Conservation (phyloP, 306 rosid species). For the Cicer yamashitae region DNA sequence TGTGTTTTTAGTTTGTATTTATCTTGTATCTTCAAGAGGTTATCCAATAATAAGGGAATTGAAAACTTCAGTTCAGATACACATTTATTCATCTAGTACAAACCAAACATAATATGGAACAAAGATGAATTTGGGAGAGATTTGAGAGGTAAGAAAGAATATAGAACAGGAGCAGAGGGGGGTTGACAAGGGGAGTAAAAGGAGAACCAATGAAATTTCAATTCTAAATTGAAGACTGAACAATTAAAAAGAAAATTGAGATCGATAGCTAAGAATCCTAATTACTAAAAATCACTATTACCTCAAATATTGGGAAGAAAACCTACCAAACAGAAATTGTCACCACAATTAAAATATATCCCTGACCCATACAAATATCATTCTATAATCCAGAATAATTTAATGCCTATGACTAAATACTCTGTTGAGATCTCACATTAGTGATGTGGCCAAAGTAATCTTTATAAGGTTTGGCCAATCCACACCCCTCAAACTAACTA, state of each 20-base stretch:
- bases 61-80: too few species aligned
- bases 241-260: not conserved
- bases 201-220: constrained; percentile 3
- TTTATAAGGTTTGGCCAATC: not conserved
- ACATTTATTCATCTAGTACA: not conserved
- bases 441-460: not conserved
- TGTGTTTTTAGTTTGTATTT: not conserved
- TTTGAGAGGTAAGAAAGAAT: constrained; percentile 14
- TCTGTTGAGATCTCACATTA: not conserved
- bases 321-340: not conserved
- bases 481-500: not conserved
- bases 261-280: constrained; percentile 21
- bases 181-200: not conserved
- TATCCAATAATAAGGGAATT: too few species aligned
- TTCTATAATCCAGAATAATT: not conserved
- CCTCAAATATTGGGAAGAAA: constrained; percentile 5
- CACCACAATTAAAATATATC: not conserved
- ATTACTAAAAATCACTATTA: constrained; percentile 16
- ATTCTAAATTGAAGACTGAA: constrained; percentile 17
- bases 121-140: constrained; percentile 6
- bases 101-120: constrained; percentile 1
- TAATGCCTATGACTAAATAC: constrained; percentile 16
- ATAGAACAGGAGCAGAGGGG: not conserved
- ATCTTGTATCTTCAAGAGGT: constrained; percentile 9
- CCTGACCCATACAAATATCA: constrained; percentile 6